These are phyloP conservation scores for Penicillium samsonianum DNA, from an alignment of 495 filamentous ascomycete species.

Conservation along the genomic window DNA sequence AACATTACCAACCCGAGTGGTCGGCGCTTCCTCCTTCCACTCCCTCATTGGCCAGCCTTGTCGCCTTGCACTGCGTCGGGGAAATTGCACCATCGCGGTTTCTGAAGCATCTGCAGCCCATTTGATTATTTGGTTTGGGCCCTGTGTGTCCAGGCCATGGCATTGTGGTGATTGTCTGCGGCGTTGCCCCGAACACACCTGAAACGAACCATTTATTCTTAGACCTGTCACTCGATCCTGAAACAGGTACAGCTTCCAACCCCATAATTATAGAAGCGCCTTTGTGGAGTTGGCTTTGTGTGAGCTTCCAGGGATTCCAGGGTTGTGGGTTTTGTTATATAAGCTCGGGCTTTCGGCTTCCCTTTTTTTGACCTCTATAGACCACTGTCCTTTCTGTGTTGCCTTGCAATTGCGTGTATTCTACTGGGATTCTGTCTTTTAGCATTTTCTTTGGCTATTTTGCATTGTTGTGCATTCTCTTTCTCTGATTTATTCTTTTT, in stretches of 20 bases:
- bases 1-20: slow-evolving; percentile 12
- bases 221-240: slow-evolving; percentile 29
- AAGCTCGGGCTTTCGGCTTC: slow-evolving; percentile 7
- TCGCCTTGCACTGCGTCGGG: slow-evolving; percentile 25
- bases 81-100: slow-evolving; percentile 28
- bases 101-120: slow-evolving; percentile 27
- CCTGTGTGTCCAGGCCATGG: slow-evolving; percentile 14
- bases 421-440: slow-evolving; percentile 23
- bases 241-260: slow-evolving; percentile 25
- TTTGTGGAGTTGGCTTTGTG: slow-evolving; percentile 15
- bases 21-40: slow-evolving; percentile 26
- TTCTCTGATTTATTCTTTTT: slow-evolving; percentile 7
- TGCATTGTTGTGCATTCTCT: slow-evolving; percentile 14
- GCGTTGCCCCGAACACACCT: slow-evolving; percentile 16
- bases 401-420: slow-evolving; percentile 28
- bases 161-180: slow-evolving; percentile 14
- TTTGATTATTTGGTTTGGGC: slow-evolving; percentile 15
- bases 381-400: slow-evolving; percentile 15
- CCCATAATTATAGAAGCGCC: slow-evolving; percentile 31
- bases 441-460: slow-evolving; percentile 8
- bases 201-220: slow-evolving; percentile 30
- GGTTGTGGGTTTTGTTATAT: slow-evolving; percentile 5
- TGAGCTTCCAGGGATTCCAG: neutral
- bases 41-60: slow-evolving; percentile 24
- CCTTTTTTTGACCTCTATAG: slow-evolving; percentile 9